Evolutionary conservation across 2,329 filamentous ascomycete genomes (phyloP), one percentile per base, ranked within the genome.

Genomic region (Emmonsiellopsis sp.): DNA sequence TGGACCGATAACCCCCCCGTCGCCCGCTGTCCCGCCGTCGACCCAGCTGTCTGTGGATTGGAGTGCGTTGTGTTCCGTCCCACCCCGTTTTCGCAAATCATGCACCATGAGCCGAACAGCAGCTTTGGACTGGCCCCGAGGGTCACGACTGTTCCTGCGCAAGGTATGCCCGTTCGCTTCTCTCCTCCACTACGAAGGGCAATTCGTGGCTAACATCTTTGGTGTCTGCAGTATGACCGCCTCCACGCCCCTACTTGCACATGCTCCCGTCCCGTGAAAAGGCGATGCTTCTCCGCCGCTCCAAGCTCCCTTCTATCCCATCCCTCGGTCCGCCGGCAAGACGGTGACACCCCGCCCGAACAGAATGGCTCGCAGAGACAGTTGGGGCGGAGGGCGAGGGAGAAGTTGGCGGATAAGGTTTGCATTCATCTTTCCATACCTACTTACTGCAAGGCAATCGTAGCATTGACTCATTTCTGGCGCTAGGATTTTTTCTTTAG

Each of bases 401-500:
- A 75, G 60, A 74, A 74, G 58, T 58, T 71, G 56, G 65, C 71
- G 32, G 71, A 75, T 57, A 69, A 68, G 61, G 70, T 71, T 61
- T 31, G 52, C 53, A 9, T 17, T 53, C n/a, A 17, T 37, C 40
- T 51, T 17, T 42, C 3, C 40, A 7, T 42, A 14, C 1, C 1
- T 36, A 17, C 8, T 13, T 17, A 17, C 17, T 17, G 17, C 17
- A 17, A 17, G 17, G 17, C 17, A 17, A 17, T 17, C 5, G 10
- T 21, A 4, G 33, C 10, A 39, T 37, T 48, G 14, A 48, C 33
- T n/a, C 13, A 14, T 34, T 46, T 10, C 34, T 48, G 45, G 13
- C 42, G 34, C 3, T 59, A 90, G 85, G 88, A 95, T 65, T 86
- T 95, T 63, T 85, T 95, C 62, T 78, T 94, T 34, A 91, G 89